Conservation (phyloP, 2,329 filamentous ascomycete genomes). For the Ascochyta lentis region DNA sequence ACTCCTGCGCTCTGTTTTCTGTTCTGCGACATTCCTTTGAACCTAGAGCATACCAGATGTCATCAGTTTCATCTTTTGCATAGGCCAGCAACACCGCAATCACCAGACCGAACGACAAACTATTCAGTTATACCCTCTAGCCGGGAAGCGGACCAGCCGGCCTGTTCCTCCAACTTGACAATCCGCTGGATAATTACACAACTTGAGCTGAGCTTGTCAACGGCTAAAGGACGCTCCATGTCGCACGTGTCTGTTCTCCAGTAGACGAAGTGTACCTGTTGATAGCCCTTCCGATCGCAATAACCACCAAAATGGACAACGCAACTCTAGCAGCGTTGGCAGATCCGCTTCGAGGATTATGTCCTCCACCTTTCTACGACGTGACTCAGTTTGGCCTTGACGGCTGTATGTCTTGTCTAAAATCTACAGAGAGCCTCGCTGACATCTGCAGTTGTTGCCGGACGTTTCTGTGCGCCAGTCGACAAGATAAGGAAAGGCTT, state of each 20-base stretch:
- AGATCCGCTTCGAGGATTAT: conserved; percentile 57
- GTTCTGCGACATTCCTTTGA: conserved; percentile 30
- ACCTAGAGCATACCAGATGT: conserved; percentile 12
- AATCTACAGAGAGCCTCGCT: conserved; percentile 28
- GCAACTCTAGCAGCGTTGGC: conserved; percentile 25
- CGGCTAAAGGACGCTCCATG: conserved; percentile 26
- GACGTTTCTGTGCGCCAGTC: conserved; percentile 64
- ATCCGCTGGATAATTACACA: background rate
- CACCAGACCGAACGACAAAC: conserved; percentile 19
- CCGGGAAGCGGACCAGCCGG: conserved; percentile 18
- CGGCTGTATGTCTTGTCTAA: conserved; percentile 67
- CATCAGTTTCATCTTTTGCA: conserved; percentile 38
- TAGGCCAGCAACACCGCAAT: conserved; percentile 28
- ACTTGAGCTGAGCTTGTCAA: background rate
- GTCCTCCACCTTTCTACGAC: conserved; percentile 74
- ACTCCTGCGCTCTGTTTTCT: conserved; percentile 29
- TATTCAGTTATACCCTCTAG: conserved; percentile 17
- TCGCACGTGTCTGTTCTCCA: conserved; percentile 20
- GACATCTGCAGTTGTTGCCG: conserved; percentile 56
- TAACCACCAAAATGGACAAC: conserved; percentile 38
- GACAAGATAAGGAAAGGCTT: conserved; percentile 54
- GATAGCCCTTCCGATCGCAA: background rate
- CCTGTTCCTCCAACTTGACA: conserved; percentile 1
- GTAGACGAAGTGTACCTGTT: conserved; percentile 20
- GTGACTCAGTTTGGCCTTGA: conserved; percentile 64